Evolutionary conservation across 2,329 filamentous ascomycete species (phyloP).

Genomic region (Fusarium metavorans): DNA sequence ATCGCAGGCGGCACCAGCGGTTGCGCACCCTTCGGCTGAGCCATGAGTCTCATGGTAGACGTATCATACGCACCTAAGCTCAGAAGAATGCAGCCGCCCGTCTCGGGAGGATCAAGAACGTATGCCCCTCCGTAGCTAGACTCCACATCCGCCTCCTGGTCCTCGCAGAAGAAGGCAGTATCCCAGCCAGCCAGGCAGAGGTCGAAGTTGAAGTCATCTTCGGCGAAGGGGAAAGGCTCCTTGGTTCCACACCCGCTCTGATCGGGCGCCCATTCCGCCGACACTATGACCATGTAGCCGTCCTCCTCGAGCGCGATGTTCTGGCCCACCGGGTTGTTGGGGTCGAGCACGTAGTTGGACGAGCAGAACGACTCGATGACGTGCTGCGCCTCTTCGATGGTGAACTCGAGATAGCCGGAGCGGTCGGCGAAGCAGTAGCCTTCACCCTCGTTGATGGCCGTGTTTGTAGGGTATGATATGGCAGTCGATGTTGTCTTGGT

Average conservation of each 20-base stretch:
- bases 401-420: constrained; percentile 8
- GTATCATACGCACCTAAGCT: constrained; percentile 20
- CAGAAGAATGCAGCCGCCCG: constrained; percentile 18
- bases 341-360: constrained; percentile 17
- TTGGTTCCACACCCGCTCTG: constrained; percentile 15
- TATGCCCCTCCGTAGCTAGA: constrained; percentile 16
- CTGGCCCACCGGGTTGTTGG: constrained; percentile 6
- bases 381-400: not conserved
- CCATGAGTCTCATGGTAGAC: not conserved
- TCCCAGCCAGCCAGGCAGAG: not conserved
- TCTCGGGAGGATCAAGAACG: constrained; percentile 10
- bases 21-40: not conserved
- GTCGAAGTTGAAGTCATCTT: not conserved
- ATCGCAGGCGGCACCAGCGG: not conserved
- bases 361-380: constrained; percentile 21
- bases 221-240: constrained; percentile 11
- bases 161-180: constrained; percentile 2
- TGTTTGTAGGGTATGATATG: not conserved
- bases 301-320: constrained; percentile 8
- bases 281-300: constrained; percentile 11
- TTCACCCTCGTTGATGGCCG: not conserved
- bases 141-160: not conserved
- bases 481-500: not conserved
- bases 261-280: constrained; percentile 21
- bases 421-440: constrained; percentile 5